Evolutionary conservation across 805 yeast species (phyloP), one percentile per base, ranked within the genome.

Genomic region (Trichomonascus vanleenenianus): DNA sequence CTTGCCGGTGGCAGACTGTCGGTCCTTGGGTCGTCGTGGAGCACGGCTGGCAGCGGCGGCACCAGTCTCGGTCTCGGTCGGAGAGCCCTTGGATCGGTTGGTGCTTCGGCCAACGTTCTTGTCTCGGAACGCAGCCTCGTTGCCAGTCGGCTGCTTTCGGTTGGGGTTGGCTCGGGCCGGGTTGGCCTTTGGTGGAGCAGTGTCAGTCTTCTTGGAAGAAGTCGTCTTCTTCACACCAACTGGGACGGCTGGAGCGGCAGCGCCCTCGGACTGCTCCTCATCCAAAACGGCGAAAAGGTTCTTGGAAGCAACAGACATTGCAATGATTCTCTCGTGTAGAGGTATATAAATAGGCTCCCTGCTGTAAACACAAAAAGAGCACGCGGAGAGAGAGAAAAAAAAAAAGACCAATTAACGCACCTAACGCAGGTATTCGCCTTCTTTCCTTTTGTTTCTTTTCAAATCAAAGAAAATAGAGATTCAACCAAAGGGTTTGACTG

Each of bases 1-100:
- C 76, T 84, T 85, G 63, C 83, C 86, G 56, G 85, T 64, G 75
- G 84, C 85, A 56, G 91, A 79, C 64, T 81, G 93, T 71, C 95
- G 93, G 79, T 91, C 97, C 50, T 55, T 49, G 59, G 54, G 38
- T 44, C 40, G 44, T 39, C 38, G 42, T 72, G 52, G 43, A 14
- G 42, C 42, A 50, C 78, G 60, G 58, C 79, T 73, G 27, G 27
- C 4, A 8, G 27, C 8, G 27, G n/a, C n/a, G n/a, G n/a, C n/a
- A n/a, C n/a, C n/a, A n/a, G n/a, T n/a, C n/a, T n/a, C n/a, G 57
- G 76, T 77, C 37, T 39, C 50, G 19, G 42, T 48, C 16, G 52
- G 46, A 33, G 45, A 36, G 19, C 67, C 65, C 56, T 63, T 68
- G 51, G 73, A 63, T 55, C 65, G 68, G 73, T 76, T 70, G 68